Conservation (phyloP, 2,329 filamentous ascomycete species). For the Pyrenophora seminiperda region DNA sequence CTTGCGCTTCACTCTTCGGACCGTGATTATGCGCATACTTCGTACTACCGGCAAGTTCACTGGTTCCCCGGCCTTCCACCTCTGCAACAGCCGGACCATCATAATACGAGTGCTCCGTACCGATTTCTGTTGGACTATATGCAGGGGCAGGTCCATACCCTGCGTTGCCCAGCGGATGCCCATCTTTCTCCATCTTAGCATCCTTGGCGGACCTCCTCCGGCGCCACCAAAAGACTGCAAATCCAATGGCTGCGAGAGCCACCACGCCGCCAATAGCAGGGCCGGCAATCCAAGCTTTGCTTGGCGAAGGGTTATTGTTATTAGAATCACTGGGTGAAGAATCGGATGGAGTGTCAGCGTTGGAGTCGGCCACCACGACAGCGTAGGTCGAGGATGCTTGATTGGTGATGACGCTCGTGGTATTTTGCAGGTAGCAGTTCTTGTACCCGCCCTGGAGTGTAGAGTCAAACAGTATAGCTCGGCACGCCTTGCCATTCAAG, state of each 20-base stretch:
- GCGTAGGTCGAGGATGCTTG: constrained; percentile 29
- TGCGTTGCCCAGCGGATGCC: neutral
- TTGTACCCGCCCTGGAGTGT: constrained; percentile 30
- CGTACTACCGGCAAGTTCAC: constrained; percentile 21
- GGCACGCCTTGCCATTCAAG: constrained; percentile 25
- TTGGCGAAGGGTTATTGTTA: neutral
- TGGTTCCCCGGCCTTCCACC: constrained; percentile 11
- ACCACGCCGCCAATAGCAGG: constrained; percentile 32
- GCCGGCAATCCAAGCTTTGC: constrained; percentile 39
- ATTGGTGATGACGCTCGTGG: constrained; percentile 27
- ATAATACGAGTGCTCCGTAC: constrained; percentile 6
- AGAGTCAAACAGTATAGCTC: constrained; percentile 36
- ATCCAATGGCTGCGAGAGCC: constrained; percentile 21
- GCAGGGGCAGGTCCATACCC: constrained; percentile 8
- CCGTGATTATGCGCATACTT: constrained; percentile 26
- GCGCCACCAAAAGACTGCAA: constrained; percentile 26
- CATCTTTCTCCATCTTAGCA: constrained; percentile 14
- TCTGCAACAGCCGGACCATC: neutral
- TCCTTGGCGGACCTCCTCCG: constrained; percentile 6
- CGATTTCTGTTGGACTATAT: neutral
- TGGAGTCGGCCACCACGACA: constrained; percentile 18
- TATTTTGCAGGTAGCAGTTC: constrained; percentile 45
- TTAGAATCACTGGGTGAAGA: constrained; percentile 1
- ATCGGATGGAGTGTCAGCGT: constrained; percentile 6
- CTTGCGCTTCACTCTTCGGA: constrained; percentile 3